Evolutionary conservation across 2,329 filamentous ascomycete genomes (phyloP).

Genomic region (Calonectria leucothoes): DNA sequence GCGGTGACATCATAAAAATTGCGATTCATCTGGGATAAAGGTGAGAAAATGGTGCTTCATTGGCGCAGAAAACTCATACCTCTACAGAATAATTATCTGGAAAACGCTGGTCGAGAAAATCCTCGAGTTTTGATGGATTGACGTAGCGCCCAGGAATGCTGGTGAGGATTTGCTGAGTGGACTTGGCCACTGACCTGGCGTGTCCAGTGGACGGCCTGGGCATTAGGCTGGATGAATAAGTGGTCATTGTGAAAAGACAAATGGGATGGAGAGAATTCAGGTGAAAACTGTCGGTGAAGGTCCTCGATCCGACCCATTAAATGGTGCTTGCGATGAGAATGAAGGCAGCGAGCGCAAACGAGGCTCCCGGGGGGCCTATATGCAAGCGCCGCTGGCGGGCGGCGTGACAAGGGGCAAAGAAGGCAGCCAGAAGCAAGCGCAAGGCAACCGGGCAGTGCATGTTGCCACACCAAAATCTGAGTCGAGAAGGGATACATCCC

Average conservation of each 20-base stretch:
- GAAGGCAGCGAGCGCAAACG: neutral
- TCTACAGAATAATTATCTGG: conserved; percentile 4
- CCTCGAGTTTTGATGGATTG: conserved; percentile 5
- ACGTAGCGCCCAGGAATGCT: conserved; percentile 10
- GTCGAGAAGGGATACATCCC: neutral
- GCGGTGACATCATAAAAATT: conserved; percentile 6
- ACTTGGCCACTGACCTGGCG: neutral
- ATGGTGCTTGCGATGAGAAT: neutral
- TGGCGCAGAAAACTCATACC: neutral
- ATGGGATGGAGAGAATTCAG: too few relatives aligned
- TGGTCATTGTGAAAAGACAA: neutral
- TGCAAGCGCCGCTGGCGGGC: neutral
- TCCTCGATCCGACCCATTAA: neutral
- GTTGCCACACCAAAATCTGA: neutral
- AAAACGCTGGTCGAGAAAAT: conserved; percentile 3
- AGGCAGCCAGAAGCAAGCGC: too few relatives aligned
- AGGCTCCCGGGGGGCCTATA: neutral
- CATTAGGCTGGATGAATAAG: neutral
- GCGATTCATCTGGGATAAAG: neutral
- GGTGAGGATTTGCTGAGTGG: neutral
- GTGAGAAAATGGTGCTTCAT: neutral
- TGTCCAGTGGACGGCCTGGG: neutral
- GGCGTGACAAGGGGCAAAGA: too few relatives aligned
- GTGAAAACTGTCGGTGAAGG: neutral
- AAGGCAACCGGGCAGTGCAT: neutral